Percentiles rank a stretch among this genome's conserved stretches.
phyloP scores from a whole-genome alignment of 2,329 filamentous ascomycete species.

The Stachybotrys chartarum region DNA sequence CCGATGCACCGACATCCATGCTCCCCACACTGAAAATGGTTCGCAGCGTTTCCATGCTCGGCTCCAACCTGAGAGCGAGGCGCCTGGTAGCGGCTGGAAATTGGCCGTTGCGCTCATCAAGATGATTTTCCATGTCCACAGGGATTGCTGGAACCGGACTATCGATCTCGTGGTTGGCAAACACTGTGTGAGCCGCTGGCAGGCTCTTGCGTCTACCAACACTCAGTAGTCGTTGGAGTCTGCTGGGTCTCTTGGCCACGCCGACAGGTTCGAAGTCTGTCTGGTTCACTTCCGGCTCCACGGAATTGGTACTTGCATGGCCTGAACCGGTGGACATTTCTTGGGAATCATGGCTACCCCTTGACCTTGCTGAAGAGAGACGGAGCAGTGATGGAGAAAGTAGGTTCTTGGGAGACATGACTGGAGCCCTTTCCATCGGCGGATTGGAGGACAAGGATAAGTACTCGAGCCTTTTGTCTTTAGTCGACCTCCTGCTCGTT shows the following conservation, averaged over 20 bases:
- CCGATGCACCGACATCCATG: constrained; percentile 20
- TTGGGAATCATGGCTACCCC: constrained; percentile 9
- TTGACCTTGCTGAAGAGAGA: constrained; percentile 11
- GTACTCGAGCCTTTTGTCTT: background rate
- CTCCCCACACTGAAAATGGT: constrained; percentile 45
- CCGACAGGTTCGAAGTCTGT: background rate
- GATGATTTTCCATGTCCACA: constrained; percentile 24
- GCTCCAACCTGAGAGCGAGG: constrained; percentile 27
- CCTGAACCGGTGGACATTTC: background rate
- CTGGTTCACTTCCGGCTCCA: background rate
- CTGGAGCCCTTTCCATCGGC: background rate
- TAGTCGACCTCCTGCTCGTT: background rate
- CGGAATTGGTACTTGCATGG: background rate
- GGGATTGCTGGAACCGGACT: constrained; percentile 26
- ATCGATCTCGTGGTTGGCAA: constrained; percentile 6
- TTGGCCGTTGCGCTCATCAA: constrained; percentile 24
- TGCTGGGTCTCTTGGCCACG: constrained; percentile 4
- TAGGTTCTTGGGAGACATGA: background rate
- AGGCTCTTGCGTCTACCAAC: constrained; percentile 11
- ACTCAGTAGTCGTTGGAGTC: constrained; percentile 10
- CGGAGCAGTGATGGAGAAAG: constrained; percentile 2
- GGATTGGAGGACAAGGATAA: background rate
- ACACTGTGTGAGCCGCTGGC: constrained; percentile 8
- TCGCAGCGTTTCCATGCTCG: constrained; percentile 40
- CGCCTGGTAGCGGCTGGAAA: constrained; percentile 28